These are phyloP conservation scores for Sechiopsis laciniata DNA, from an alignment of 306 rosid species.

Conservation along the genomic window DNA sequence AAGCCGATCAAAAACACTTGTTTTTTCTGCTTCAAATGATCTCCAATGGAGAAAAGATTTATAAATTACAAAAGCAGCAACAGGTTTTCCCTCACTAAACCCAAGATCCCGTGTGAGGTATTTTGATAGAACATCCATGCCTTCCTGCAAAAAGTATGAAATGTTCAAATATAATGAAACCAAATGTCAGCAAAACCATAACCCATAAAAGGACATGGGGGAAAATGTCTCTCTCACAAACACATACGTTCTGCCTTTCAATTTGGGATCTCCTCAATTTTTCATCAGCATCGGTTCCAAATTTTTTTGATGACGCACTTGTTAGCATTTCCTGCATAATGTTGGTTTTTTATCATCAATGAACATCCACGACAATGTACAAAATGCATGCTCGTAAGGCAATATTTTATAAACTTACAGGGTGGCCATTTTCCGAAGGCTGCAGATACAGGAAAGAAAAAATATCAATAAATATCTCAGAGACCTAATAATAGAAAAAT, in stretches of 20 bases:
- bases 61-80: conserved; percentile 70
- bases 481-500: conserved; percentile 10
- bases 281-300: conserved; percentile 45
- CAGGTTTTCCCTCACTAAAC: conserved; percentile 77
- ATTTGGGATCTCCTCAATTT: conserved; percentile 51
- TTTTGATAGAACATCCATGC: conserved; percentile 62
- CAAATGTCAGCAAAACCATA: conserved; percentile 19
- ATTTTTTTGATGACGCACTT: conserved; percentile 41
- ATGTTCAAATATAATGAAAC: conserved; percentile 20
- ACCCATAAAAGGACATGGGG: conserved; percentile 21
- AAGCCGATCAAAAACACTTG: conserved; percentile 85
- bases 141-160: conserved; percentile 51
- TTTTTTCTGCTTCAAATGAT: conserved; percentile 83
- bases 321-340: conserved; percentile 39
- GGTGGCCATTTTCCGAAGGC: conserved; percentile 61
- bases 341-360: conserved; percentile 2
- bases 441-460: conserved; percentile 35
- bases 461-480: conserved; percentile 30
- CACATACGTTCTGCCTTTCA: conserved; percentile 72
- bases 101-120: conserved; percentile 62
- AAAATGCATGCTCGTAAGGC: conserved; percentile 12
- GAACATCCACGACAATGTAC: conserved; percentile 20
- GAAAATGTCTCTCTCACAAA: conserved; percentile 12
- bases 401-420: conserved; percentile 46
- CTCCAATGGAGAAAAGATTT: conserved; percentile 85